phyloP scores from a whole-genome alignment of 192 early-diverging fungal species.

The Rhizophagus prolifer region DNA sequence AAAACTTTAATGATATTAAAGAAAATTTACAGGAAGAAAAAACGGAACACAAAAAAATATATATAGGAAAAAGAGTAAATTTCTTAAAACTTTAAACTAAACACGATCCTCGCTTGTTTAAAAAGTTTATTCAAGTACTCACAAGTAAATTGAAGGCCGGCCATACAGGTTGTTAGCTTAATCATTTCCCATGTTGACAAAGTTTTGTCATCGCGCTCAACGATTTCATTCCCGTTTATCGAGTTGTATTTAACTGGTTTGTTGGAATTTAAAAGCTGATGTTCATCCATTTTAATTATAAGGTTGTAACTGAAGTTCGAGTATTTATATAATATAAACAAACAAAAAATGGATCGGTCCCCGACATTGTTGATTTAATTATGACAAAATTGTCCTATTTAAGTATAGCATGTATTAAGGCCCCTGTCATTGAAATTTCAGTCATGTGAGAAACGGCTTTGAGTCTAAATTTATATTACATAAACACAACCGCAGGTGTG shows the following conservation, averaged over 20 bases:
- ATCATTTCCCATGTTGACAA: constrained; percentile 32
- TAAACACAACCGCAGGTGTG: no score
- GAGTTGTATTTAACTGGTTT: background rate
- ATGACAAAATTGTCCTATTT: no score
- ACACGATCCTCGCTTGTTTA: no score
- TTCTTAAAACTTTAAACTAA: background rate
- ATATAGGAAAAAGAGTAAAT: background rate
- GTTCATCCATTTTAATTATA: background rate
- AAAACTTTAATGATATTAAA: constrained; percentile 11
- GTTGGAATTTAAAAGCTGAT: background rate
- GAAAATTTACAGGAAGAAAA: background rate
- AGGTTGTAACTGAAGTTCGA: no score
- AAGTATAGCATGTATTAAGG: no score
- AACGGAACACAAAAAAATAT: background rate
- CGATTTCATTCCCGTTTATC: background rate
- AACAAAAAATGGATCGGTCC: no score
- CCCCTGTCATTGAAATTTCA: no score
- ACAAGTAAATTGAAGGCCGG: constrained; percentile 74
- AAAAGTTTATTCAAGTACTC: constrained; percentile 31
- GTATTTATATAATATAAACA: no score
- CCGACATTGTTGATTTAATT: no score
- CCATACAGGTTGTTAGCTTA: constrained; percentile 55
- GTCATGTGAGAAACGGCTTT: no score
- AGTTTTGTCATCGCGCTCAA: background rate
- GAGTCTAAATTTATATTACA: no score